Conservation (phyloP, 257 asterid species). For the Hygrophila difformis region DNA sequence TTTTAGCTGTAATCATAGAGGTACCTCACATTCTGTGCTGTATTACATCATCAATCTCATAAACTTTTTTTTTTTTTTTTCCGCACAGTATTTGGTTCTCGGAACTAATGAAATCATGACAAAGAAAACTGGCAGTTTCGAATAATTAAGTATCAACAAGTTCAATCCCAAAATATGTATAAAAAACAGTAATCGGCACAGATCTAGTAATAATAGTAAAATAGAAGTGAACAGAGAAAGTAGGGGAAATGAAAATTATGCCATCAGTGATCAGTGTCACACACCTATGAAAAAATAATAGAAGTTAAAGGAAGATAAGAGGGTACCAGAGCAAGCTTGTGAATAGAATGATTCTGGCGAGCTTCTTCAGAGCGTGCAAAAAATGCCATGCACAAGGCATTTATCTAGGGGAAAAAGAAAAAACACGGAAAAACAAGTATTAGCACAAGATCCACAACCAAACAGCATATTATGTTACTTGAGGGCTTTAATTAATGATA, state of each 20-base stretch:
- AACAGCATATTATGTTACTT: slow-evolving; percentile 7
- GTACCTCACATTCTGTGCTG: background rate
- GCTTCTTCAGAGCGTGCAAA: slow-evolving; percentile 97
- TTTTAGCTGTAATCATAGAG: background rate
- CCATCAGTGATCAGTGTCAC: background rate
- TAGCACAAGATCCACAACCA: slow-evolving; percentile 4
- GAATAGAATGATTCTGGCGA: slow-evolving; percentile 92
- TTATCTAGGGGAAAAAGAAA: slow-evolving; percentile 42
- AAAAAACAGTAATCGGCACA: too few species aligned
- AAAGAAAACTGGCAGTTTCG: too few species aligned
- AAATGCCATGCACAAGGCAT: slow-evolving; percentile 98
- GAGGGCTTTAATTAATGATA: too few species aligned
- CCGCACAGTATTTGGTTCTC: too few species aligned
- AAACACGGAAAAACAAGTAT: background rate
- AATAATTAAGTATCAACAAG: too few species aligned
- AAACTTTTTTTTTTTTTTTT: too few species aligned
- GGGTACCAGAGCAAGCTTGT: slow-evolving; percentile 89
- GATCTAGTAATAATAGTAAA: too few species aligned
- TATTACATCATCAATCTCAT: background rate
- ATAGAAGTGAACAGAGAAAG: too few species aligned
- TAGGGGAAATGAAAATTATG: too few species aligned
- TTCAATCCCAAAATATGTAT: too few species aligned
- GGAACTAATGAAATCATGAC: too few species aligned
- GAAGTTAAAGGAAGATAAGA: background rate
- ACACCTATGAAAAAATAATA: background rate